Base-by-base conservation (phyloP, 2,329 filamentous ascomycete genomes). In the Tolypocladium album region DNA sequence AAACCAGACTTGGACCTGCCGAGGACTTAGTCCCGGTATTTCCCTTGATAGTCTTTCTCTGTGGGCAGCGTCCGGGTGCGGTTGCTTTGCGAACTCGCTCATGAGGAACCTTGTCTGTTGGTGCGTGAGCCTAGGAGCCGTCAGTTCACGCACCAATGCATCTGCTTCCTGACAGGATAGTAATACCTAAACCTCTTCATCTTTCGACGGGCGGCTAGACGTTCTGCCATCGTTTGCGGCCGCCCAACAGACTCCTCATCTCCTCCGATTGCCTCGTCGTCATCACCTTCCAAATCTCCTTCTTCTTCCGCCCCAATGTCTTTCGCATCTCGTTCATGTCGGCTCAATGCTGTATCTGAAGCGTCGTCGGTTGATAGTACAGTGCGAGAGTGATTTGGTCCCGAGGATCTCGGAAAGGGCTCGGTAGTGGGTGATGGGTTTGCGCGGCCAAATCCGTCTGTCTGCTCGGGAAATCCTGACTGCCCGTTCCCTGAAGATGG, bases 1-100 rank as follows among this genome's bases (percentile, higher is more conserved):
- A 75, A 97, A 97, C 93, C 92, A 97, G 57, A 97, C 92, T 74
- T 97, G 92, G 31, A 97, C 93, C 72, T 97, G 92, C 62, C 92
- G 85, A 43, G 92, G 90, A 68, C 90, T 96, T 56, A 97, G 76
- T 0, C 92, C 93, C 39, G 93, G 92, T 55, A 97, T 97, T 71
- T 97, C 91, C 64, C 88, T 81, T 4, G 92, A 93, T 43, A 97
- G 79, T 55, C 91, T 83, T 71, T 96, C 92, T 63, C 92, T 83
- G 72, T 96, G 92, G 55, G 90, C 89, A 47, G 92, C 92, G 75
- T 97, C 92, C 9, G 92, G 92, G 71, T 97, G 92, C 31, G 92
- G 90, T 71, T 97, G 92, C 67, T 94, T 92, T 60, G 92, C 89
- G 69, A 97, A 97, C 72, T 97, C 92, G 74, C 90, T 96, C 91